Evolutionary conservation across 116 monocot species (phyloP).

Genomic region (Papilionanthe hybrid): DNA sequence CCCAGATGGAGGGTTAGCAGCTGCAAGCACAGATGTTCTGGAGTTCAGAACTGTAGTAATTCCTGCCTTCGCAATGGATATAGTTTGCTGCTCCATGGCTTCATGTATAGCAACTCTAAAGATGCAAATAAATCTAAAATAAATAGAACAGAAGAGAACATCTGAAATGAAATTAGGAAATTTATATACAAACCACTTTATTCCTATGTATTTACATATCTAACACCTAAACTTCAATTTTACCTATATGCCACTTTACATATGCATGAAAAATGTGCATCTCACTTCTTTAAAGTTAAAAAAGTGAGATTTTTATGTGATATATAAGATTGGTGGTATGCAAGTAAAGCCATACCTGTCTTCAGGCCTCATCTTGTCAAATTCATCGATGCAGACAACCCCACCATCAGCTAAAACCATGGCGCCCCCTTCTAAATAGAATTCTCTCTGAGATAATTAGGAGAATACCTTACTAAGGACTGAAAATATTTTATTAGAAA

Average conservation of each 20-base stretch:
- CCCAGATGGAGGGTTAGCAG: conserved; percentile 96
- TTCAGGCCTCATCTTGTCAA: conserved; percentile 99
- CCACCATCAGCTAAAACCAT: conserved; percentile 99
- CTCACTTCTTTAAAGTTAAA: too few species aligned
- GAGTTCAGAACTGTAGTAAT: conserved; percentile 98
- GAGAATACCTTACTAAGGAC: background rate
- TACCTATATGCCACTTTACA: too few species aligned
- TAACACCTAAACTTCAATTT: too few species aligned
- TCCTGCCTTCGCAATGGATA: conserved; percentile 98
- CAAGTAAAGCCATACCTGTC: conserved; percentile 50
- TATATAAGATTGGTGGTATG: too few species aligned
- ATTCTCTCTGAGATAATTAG: conserved; percentile 71
- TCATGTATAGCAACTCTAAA: conserved; percentile 97
- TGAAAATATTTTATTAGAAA: background rate
- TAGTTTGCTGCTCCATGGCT: conserved; percentile 99
- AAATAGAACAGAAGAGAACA: background rate
- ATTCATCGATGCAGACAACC: conserved; percentile 98
- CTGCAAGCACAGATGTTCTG: conserved; percentile 96
- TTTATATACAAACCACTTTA: background rate
- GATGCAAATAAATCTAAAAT: conserved; percentile 3
- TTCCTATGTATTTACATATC: too few species aligned
- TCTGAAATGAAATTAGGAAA: background rate
- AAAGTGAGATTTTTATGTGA: too few species aligned
- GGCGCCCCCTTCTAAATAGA: conserved; percentile 99
- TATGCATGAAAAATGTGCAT: too few species aligned